Evolutionary conservation across 305 asterid species (phyloP).

Genomic region (Plantago coronopus): DNA sequence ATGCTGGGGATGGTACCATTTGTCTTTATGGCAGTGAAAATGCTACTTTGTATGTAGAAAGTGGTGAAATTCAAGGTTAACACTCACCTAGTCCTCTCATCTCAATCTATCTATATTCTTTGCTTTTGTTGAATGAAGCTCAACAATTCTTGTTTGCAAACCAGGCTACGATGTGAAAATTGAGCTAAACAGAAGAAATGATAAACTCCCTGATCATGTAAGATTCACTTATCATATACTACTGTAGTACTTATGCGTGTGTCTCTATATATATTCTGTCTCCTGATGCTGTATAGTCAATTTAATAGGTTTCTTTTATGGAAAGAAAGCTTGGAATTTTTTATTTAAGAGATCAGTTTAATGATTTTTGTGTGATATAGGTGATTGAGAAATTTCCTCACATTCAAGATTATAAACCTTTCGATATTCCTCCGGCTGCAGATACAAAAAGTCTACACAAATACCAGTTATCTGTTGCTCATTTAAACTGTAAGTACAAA

Average conservation of each 20-base stretch:
- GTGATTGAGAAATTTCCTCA: constrained; percentile 79
- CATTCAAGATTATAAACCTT: constrained; percentile 51
- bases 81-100: constrained; percentile 8
- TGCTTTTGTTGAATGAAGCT: background rate
- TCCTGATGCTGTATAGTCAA: constrained; percentile 17
- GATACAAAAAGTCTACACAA: constrained; percentile 54
- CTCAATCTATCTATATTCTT: background rate
- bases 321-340: background rate
- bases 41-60: constrained; percentile 51
- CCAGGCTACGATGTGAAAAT: constrained; percentile 71
- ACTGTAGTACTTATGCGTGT: background rate
- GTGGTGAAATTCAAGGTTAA: constrained; percentile 60
- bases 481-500: constrained; percentile 53
- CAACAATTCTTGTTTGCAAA: constrained; percentile 17
- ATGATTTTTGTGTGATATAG: constrained; percentile 31
- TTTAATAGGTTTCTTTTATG: constrained; percentile 9
- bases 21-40: constrained; percentile 66
- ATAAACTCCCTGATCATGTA: constrained; percentile 65
- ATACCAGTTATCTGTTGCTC: constrained; percentile 74
- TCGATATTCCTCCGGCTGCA: constrained; percentile 48
- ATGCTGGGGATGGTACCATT: constrained; percentile 55
- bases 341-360: background rate
- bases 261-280: background rate
- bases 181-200: constrained; percentile 45
- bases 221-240: constrained; percentile 20